phyloP scores from a whole-genome alignment of 345 rosid species.

The Murraya paniculata region DNA sequence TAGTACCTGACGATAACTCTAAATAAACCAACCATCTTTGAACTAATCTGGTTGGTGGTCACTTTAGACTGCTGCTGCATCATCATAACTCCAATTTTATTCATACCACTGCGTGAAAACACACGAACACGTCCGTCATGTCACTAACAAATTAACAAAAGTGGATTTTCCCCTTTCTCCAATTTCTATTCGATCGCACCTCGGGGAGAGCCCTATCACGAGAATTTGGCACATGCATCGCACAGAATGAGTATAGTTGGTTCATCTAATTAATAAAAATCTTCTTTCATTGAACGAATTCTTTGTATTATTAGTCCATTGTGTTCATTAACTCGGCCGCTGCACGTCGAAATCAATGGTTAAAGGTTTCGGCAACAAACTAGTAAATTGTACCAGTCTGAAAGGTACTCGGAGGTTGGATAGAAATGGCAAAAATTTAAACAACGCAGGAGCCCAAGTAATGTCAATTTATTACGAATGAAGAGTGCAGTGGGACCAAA shows the following conservation, averaged over 20 bases:
- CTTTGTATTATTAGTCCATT: not conserved
- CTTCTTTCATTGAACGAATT: too few species aligned
- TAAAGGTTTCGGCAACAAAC: not conserved
- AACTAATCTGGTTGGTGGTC: not conserved
- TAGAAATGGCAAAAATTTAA: too few species aligned
- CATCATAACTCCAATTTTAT: too few species aligned
- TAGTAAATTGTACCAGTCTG: not conserved
- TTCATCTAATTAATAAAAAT: not conserved
- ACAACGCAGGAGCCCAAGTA: too few species aligned
- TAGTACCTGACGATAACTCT: too few species aligned
- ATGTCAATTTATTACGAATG: too few species aligned
- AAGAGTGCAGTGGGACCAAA: not conserved
- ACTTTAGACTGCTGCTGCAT: not conserved
- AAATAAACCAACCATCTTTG: too few species aligned
- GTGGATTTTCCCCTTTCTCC: not conserved
- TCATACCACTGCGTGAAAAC: not conserved
- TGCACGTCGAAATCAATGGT: not conserved
- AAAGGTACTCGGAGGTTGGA: not conserved
- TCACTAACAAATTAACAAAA: not conserved
- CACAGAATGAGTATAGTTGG: too few species aligned
- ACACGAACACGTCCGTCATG: not conserved
- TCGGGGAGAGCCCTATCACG: not conserved
- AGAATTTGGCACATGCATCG: not conserved
- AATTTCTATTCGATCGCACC: too few species aligned
- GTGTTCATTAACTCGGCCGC: not conserved